These are phyloP conservation scores for Cyclotella kingstonii DNA, from an alignment of 108 stramenopile species.

Conservation along the genomic window DNA sequence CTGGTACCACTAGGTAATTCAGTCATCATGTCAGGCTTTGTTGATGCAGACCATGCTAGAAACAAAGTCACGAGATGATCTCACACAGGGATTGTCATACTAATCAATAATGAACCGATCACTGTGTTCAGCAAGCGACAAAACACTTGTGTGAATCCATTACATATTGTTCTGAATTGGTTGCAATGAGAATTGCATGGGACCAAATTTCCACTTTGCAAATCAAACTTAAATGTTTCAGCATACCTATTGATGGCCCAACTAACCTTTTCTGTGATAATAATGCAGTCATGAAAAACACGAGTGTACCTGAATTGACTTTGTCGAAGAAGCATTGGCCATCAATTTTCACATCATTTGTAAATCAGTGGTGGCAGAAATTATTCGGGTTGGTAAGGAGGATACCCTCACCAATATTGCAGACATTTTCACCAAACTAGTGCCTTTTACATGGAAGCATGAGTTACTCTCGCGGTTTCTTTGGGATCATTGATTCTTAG, in stretches of 20 bases:
- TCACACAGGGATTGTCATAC: slow-evolving; percentile 32
- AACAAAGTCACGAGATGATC: slow-evolving; percentile 41
- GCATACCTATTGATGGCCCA: slow-evolving; percentile 16
- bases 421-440: too few relatives aligned
- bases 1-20: slow-evolving; percentile 18
- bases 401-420: too few relatives aligned
- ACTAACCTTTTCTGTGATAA: slow-evolving; percentile 17
- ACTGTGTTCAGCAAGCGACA: slow-evolving; percentile 32
- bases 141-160: slow-evolving; percentile 34
- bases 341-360: too few relatives aligned
- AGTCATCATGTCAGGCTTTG: slow-evolving; percentile 24
- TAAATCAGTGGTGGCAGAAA: too few relatives aligned
- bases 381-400: too few relatives aligned
- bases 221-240: slow-evolving; percentile 27
- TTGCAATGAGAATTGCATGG: slow-evolving; percentile 17
- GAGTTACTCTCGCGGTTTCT: too few relatives aligned
- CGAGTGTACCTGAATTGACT: slow-evolving; percentile 14
- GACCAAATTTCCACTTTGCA: slow-evolving; percentile 23
- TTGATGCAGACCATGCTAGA: slow-evolving; percentile 43
- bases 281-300: slow-evolving; percentile 26
- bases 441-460: too few relatives aligned
- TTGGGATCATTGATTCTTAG: too few relatives aligned
- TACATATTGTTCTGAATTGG: slow-evolving; percentile 36
- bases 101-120: slow-evolving; percentile 34
- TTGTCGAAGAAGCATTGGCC: slow-evolving; percentile 44